Conservation (phyloP, 2,329 filamentous ascomycete species). For the Penicillium sp. region DNA sequence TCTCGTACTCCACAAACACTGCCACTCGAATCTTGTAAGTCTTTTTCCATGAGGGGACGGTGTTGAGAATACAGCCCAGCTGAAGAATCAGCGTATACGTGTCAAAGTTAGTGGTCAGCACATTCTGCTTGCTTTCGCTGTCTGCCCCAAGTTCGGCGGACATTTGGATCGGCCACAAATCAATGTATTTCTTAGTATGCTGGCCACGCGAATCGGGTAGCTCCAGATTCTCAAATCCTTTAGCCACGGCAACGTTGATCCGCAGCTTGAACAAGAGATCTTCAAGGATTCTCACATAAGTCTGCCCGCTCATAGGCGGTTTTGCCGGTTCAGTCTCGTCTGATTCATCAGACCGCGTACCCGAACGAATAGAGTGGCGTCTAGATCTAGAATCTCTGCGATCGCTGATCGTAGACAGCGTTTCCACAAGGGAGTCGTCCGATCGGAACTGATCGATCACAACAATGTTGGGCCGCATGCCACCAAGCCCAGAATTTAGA, state of each 20-base stretch:
- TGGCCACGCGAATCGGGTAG: slow-evolving; percentile 59
- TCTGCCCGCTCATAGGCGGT: slow-evolving; percentile 63
- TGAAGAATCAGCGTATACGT: slow-evolving; percentile 86
- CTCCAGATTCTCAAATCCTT: slow-evolving; percentile 73
- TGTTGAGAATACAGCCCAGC: slow-evolving; percentile 77
- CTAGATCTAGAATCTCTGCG: slow-evolving; percentile 24
- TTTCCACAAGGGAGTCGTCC: slow-evolving; percentile 54
- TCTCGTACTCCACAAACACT: slow-evolving; percentile 86
- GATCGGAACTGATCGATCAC: slow-evolving; percentile 71
- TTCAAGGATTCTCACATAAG: slow-evolving; percentile 78
- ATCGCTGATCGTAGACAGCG: slow-evolving; percentile 49
- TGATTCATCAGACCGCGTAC: slow-evolving; percentile 10
- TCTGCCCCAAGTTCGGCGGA: slow-evolving; percentile 73
- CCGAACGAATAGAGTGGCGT: slow-evolving; percentile 14
- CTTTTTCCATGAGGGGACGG: slow-evolving; percentile 74
- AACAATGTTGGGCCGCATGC: slow-evolving; percentile 86
- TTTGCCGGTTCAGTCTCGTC: slow-evolving; percentile 68
- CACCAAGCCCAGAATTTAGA: slow-evolving; percentile 73
- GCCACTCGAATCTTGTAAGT: slow-evolving; percentile 70
- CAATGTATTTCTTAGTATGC: slow-evolving; percentile 72
- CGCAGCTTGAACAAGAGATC: slow-evolving; percentile 73
- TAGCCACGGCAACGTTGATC: slow-evolving; percentile 79
- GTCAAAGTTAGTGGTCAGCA: slow-evolving; percentile 85
- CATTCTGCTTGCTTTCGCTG: slow-evolving; percentile 58
- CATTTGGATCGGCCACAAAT: slow-evolving; percentile 92